These are phyloP conservation scores for Colletotrichum neosansevieriae DNA, from an alignment of 2,329 filamentous ascomycete species.

Conservation along the genomic window DNA sequence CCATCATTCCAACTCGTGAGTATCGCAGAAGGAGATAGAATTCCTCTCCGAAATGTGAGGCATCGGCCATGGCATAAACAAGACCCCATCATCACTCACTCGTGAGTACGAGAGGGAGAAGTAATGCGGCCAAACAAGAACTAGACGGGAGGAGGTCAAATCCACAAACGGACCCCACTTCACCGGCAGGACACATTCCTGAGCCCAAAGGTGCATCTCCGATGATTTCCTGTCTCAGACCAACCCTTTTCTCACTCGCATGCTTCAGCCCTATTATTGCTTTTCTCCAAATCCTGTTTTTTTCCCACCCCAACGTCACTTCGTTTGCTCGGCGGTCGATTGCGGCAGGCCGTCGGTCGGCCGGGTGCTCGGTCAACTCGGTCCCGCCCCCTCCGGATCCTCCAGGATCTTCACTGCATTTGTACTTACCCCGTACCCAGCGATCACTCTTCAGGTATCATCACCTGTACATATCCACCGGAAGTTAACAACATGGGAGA, in stretches of 20 bases:
- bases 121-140: neutral
- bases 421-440: no score
- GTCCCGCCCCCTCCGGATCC: constrained; percentile 1
- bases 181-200: neutral
- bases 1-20: no score
- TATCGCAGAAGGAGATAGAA: no score
- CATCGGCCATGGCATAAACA: no score
- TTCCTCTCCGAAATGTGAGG: no score
- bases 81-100: neutral
- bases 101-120: neutral
- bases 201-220: neutral
- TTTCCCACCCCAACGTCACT: no score
- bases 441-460: no score
- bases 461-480: no score
- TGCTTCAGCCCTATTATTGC: constrained; percentile 20
- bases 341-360: constrained; percentile 6
- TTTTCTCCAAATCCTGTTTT: no score
- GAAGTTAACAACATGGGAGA: no score
- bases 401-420: constrained; percentile 11
- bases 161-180: neutral
- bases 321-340: neutral
- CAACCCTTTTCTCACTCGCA: neutral
- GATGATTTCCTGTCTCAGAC: constrained; percentile 9
- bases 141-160: neutral
- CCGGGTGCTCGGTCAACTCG: constrained; percentile 3